These are phyloP conservation scores for Tolypocladium ovalisporum DNA, from an alignment of 2,329 filamentous ascomycete genomes.

Conservation along the genomic window DNA sequence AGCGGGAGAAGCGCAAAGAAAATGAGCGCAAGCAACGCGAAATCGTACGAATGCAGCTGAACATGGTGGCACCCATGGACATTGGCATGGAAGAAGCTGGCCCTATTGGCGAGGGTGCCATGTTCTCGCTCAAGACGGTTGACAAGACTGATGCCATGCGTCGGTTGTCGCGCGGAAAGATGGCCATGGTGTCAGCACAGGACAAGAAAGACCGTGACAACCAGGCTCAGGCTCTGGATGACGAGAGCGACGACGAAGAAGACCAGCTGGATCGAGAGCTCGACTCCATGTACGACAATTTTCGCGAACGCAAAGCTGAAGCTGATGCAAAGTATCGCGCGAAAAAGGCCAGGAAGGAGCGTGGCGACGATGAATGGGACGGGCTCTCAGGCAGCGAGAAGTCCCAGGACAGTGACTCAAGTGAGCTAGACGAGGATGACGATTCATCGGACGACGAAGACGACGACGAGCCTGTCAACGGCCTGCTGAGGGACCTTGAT, in stretches of 20 bases:
- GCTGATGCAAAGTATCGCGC: slow-evolving; percentile 80
- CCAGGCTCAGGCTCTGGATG: slow-evolving; percentile 42
- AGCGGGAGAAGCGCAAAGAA: slow-evolving; percentile 72
- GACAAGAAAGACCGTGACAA: slow-evolving; percentile 45
- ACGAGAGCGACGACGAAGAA: slow-evolving; percentile 65
- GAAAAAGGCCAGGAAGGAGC: slow-evolving; percentile 75
- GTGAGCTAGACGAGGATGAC: slow-evolving; percentile 49
- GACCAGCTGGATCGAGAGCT: slow-evolving; percentile 77
- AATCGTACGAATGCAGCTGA: slow-evolving; percentile 90
- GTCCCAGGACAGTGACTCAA: slow-evolving; percentile 36
- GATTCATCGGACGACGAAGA: slow-evolving; percentile 24
- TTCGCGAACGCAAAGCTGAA: slow-evolving; percentile 68
- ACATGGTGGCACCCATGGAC: slow-evolving; percentile 93
- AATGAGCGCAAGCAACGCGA: slow-evolving; percentile 94
- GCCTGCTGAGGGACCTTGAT: slow-evolving; percentile 26
- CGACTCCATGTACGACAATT: slow-evolving; percentile 78
- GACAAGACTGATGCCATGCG: slow-evolving; percentile 64
- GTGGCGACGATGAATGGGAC: slow-evolving; percentile 83
- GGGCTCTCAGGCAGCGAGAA: slow-evolving; percentile 64
- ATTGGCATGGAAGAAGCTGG: slow-evolving; percentile 85
- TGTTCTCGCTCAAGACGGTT: slow-evolving; percentile 76
- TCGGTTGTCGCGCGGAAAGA: slow-evolving; percentile 57
- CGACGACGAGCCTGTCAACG: slow-evolving; percentile 12
- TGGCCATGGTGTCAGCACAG: slow-evolving; percentile 55
- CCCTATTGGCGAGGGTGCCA: slow-evolving; percentile 66